phyloP scores from a whole-genome alignment of 1,284 basidiomycete genomes.

The Phellopilus nigrolimitatus region DNA sequence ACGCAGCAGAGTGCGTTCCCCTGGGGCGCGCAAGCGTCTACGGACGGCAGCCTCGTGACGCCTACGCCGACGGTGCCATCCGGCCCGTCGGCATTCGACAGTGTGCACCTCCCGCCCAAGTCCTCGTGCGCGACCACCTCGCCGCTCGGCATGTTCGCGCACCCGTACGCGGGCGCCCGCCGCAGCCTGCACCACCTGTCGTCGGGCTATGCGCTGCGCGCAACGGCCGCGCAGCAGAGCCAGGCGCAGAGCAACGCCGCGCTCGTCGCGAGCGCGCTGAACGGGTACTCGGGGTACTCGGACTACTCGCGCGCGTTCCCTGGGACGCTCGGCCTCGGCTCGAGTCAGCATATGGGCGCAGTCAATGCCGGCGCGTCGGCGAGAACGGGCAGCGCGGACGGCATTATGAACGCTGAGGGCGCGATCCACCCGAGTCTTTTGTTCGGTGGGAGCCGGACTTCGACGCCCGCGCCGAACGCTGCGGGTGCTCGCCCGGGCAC shows the following conservation, averaged over 20 bases:
- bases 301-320: conserved; percentile 63
- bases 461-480: too few relatives aligned
- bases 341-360: neutral
- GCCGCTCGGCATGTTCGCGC: conserved; percentile 4
- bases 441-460: too few relatives aligned
- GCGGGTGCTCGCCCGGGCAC: too few relatives aligned
- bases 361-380: too few relatives aligned
- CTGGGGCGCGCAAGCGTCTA: conserved; percentile 1
- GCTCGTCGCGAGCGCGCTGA: conserved; percentile 29
- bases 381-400: too few relatives aligned
- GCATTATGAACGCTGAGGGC: too few relatives aligned
- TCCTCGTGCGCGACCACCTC: too few relatives aligned
- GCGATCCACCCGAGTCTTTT: conserved; percentile 66
- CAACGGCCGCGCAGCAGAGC: neutral
- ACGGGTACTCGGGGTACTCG: conserved; percentile 47
- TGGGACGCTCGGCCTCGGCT: conserved; percentile 36
- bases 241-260: conserved; percentile 3
- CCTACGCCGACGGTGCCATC: neutral
- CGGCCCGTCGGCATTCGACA: conserved; percentile 16
- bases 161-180: neutral
- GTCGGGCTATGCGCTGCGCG: neutral
- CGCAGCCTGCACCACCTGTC: neutral
- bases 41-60: neutral
- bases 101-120: conserved; percentile 11
- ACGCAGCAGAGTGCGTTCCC: neutral